A percentile compares a stretch with the other conserved stretches of the same genome.
Evolutionary conservation across 768 basidiomycete species (phyloP).

Genomic region (Macrolepiota dolichaula): DNA sequence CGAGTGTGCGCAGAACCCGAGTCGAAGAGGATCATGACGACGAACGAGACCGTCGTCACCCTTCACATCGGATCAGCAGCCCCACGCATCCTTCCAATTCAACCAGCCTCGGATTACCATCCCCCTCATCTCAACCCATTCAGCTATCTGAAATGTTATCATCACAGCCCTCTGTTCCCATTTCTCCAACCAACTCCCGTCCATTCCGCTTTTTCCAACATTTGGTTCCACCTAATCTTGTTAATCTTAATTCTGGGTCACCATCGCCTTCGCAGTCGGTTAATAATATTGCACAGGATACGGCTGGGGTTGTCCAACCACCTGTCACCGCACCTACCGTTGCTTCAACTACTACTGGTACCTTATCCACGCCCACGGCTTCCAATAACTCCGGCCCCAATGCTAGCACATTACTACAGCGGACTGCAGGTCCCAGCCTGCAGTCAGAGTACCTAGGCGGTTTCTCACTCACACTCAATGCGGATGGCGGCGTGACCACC

Average conservation of each 20-base stretch:
- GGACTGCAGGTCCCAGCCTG: neutral
- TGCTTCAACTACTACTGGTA: neutral
- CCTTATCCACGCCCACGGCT: neutral
- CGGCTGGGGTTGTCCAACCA: slow-evolving; percentile 1
- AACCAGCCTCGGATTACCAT: slow-evolving; percentile 5
- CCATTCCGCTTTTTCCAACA: slow-evolving; percentile 20
- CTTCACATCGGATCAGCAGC: slow-evolving; percentile 50
- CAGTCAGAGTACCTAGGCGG: slow-evolving; percentile 13
- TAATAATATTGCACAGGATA: neutral
- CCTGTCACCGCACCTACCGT: neutral
- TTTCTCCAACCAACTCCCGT: slow-evolving; percentile 8
- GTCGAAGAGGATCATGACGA: slow-evolving; percentile 63
- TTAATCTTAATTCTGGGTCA: neutral
- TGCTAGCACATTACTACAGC: neutral
- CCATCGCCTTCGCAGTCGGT: neutral
- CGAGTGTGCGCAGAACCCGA: slow-evolving; percentile 42
- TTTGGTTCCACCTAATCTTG: slow-evolving; percentile 10
- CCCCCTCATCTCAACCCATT: slow-evolving; percentile 13
- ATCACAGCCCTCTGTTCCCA: slow-evolving; percentile 5
- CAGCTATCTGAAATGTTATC: slow-evolving; percentile 8
- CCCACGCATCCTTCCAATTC: slow-evolving; percentile 7
- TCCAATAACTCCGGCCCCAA: neutral
- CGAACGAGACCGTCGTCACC: slow-evolving; percentile 60
- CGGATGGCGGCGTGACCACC: neutral
- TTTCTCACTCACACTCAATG: slow-evolving; percentile 15